These are phyloP conservation scores for Pezicula carpinea DNA, from an alignment of 2,329 filamentous ascomycete genomes.

Conservation along the genomic window DNA sequence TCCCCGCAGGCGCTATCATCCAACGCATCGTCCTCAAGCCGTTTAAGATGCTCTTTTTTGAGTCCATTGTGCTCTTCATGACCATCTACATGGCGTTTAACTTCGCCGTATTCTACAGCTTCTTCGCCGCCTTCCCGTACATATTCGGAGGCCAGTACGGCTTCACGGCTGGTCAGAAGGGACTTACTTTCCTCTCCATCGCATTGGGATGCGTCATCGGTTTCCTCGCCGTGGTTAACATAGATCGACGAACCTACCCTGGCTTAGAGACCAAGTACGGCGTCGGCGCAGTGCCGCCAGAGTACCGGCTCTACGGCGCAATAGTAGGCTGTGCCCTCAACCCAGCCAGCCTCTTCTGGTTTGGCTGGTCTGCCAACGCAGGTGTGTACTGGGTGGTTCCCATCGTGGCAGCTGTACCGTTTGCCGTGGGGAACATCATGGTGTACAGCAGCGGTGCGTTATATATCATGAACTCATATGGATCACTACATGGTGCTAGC, in stretches of 20 bases:
- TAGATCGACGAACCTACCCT: constrained; percentile 34
- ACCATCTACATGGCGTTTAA: constrained; percentile 45
- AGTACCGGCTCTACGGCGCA: not conserved
- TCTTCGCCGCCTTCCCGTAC: constrained; percentile 47
- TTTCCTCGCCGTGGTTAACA: constrained; percentile 26
- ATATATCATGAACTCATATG: constrained; percentile 53
- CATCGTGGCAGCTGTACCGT: constrained; percentile 46
- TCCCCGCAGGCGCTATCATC: too few species aligned
- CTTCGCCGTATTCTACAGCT: constrained; percentile 48
- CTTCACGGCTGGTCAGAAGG: constrained; percentile 30
- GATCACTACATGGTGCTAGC: constrained; percentile 49
- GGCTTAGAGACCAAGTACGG: constrained; percentile 34
- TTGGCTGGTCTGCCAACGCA: constrained; percentile 48
- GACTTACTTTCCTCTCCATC: constrained; percentile 13
- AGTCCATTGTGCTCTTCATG: constrained; percentile 57
- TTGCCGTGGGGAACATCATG: constrained; percentile 56
- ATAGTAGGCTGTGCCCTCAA: not conserved
- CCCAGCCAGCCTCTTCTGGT: constrained; percentile 35
- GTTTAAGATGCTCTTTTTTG: constrained; percentile 54
- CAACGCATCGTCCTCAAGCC: constrained; percentile 33
- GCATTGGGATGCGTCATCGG: constrained; percentile 9
- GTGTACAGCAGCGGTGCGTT: constrained; percentile 44
- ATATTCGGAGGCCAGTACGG: constrained; percentile 39
- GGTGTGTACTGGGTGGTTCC: constrained; percentile 46
- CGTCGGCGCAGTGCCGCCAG: not conserved